Conservation (phyloP, 345 rosid species). For the Euphorbia tirucalli region DNA sequence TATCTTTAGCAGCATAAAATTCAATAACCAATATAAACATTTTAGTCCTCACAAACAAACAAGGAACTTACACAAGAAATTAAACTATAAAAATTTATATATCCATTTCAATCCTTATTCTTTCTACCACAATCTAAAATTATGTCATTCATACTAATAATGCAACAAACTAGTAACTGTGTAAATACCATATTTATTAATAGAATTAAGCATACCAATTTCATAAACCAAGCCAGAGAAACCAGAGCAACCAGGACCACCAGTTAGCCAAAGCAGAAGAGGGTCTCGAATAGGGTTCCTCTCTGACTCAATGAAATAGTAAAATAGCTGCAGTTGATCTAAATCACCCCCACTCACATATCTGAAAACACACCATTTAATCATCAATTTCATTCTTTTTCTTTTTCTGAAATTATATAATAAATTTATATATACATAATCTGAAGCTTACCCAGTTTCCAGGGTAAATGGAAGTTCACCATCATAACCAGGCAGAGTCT, state of each 20-base stretch:
- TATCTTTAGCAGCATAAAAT: no score
- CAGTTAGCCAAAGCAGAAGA: slow-evolving; percentile 23
- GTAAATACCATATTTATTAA: no score
- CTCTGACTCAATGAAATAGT: slow-evolving; percentile 23
- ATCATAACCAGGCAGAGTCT: slow-evolving; percentile 31
- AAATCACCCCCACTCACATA: slow-evolving; percentile 20
- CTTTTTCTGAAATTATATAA: no score
- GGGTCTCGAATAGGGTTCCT: slow-evolving; percentile 20
- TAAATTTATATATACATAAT: no score
- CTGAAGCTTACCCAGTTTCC: slow-evolving; percentile 35
- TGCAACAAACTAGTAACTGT: no score
- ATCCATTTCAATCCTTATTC: no score
- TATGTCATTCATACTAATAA: no score
- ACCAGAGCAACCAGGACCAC: slow-evolving; percentile 28
- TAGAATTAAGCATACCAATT: slow-evolving; percentile 13
- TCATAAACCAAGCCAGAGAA: slow-evolving; percentile 19
- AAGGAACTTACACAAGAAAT: no score
- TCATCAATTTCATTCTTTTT: not conserved
- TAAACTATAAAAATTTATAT: no score
- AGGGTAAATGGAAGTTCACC: slow-evolving; percentile 41
- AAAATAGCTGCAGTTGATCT: slow-evolving; percentile 15
- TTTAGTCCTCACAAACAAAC: no score
- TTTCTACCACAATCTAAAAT: no score
- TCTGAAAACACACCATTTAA: not conserved
- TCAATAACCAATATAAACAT: no score